Percentiles rank a stretch among this genome's conserved stretches.
Evolutionary conservation across 108 stramenopile genomes (phyloP).

Genomic region (Chaetoceros tenuissimus): DNA sequence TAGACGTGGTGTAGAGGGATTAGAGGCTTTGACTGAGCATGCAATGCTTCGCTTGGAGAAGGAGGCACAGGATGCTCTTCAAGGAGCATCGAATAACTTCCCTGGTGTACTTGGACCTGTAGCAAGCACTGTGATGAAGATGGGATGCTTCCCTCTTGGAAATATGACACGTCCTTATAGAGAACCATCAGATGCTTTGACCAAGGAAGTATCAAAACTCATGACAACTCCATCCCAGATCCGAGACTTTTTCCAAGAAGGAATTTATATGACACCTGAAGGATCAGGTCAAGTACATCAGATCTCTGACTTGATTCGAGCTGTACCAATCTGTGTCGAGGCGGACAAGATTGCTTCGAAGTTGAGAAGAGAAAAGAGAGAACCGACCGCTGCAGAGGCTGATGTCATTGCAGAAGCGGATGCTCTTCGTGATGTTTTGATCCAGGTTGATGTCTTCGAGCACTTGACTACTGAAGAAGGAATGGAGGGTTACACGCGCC

Average conservation of each 20-base stretch:
- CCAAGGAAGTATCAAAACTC: constrained; percentile 88
- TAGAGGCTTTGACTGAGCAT: constrained; percentile 92
- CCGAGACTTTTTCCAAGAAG: constrained; percentile 71
- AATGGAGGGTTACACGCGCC: constrained; percentile 66
- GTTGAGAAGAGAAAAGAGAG: constrained; percentile 85
- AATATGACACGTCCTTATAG: constrained; percentile 75
- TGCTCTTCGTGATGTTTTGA: constrained; percentile 89
- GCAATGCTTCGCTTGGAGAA: constrained; percentile 91
- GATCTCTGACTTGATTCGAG: constrained; percentile 76
- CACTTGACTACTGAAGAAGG: constrained; percentile 65
- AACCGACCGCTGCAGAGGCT: constrained; percentile 86
- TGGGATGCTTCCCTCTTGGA: constrained; percentile 88
- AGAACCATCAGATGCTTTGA: constrained; percentile 78
- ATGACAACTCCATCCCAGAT: constrained; percentile 81
- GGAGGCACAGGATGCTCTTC: constrained; percentile 88
- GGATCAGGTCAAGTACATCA: constrained; percentile 63
- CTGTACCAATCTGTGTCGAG: constrained; percentile 86
- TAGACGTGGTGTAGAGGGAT: constrained; percentile 80
- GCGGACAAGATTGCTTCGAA: constrained; percentile 86
- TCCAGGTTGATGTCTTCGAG: constrained; percentile 92
- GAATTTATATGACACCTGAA: constrained; percentile 78
- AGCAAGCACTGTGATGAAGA: constrained; percentile 84
- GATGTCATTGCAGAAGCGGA: constrained; percentile 88
- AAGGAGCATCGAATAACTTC: constrained; percentile 92
- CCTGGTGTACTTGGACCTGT: constrained; percentile 79